Evolutionary conservation across 371 early-diverging fungal species (phyloP).

Genomic region (Mortierella sp.): DNA sequence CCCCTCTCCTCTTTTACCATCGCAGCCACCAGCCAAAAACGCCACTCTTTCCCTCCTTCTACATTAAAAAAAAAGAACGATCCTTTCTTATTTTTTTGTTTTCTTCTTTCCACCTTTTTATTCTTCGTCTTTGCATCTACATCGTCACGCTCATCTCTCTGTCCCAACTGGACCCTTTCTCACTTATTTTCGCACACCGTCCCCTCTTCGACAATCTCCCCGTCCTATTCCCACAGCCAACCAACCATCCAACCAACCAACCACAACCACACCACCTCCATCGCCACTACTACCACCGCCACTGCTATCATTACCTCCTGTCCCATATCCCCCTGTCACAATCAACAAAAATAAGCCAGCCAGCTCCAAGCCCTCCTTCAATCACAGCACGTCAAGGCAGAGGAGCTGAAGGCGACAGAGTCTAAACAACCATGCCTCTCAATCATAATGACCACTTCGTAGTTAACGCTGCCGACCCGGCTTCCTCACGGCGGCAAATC

Average conservation of each 20-base stretch:
- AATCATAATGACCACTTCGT: constrained; percentile 49
- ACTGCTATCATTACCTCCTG: too few species aligned
- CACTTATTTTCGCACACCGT: background rate
- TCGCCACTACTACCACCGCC: background rate
- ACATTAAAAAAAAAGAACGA: background rate
- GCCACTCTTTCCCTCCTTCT: constrained; percentile 3
- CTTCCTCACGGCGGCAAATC: constrained; percentile 37
- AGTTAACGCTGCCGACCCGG: constrained; percentile 51
- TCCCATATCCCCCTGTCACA: background rate
- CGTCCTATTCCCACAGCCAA: background rate
- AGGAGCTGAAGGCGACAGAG: background rate
- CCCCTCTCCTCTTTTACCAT: background rate
- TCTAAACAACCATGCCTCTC: constrained; percentile 37
- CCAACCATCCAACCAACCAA: background rate
- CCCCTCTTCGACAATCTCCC: background rate
- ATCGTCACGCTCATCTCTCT: background rate
- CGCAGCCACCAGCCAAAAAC: constrained; percentile 6
- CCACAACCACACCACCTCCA: background rate
- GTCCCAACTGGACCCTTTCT: constrained; percentile 9
- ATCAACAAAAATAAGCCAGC: background rate
- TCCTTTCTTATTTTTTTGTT: background rate
- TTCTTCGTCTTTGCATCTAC: background rate
- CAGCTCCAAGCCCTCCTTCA: too few species aligned
- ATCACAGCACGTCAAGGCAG: background rate
- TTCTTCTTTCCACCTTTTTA: background rate